Evolutionary conservation across 805 yeast genomes (phyloP).

Genomic region (Martiniozyma abietophila): DNA sequence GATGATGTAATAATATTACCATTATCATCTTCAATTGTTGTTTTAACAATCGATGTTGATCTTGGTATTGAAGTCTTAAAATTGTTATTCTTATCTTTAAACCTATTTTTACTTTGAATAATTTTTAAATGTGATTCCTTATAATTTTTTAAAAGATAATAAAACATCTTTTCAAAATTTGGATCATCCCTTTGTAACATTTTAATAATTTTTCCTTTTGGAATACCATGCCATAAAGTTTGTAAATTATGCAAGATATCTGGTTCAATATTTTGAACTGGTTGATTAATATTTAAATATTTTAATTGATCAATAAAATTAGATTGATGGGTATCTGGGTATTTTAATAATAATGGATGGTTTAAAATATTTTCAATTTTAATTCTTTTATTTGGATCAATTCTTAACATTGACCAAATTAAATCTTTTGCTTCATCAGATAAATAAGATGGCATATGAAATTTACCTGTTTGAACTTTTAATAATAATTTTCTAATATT

Average conservation of each 20-base stretch:
- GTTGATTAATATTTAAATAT: conserved; percentile 21
- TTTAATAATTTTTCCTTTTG: conserved; percentile 26
- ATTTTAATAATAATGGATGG: conserved; percentile 47
- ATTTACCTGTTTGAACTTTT: conserved; percentile 70
- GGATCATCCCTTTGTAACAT: conserved; percentile 19
- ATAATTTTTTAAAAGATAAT: conserved; percentile 26
- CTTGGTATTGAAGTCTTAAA: conserved; percentile 14
- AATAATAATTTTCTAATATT: conserved; percentile 59
- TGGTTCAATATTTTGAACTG: conserved; percentile 31
- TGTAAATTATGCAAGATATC: conserved; percentile 45
- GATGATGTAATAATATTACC: conserved; percentile 23
- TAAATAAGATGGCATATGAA: conserved; percentile 59
- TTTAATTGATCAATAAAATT: conserved; percentile 13
- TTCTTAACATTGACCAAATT: conserved; percentile 54
- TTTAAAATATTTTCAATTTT: conserved; percentile 54
- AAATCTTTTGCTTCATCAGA: conserved; percentile 60
- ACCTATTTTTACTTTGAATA: conserved; percentile 3
- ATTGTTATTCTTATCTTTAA: conserved; percentile 1
- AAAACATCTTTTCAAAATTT: conserved; percentile 30
- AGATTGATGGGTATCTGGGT: conserved; percentile 32
- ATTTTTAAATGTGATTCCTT: conserved; percentile 20
- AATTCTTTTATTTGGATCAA: conserved; percentile 64
- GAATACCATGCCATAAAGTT: conserved; percentile 48
- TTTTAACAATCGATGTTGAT: conserved; percentile 25
- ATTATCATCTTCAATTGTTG: conserved; percentile 26